phyloP scores from a whole-genome alignment of 2,329 filamentous ascomycete genomes.

The Gaeumannomyces tritici region DNA sequence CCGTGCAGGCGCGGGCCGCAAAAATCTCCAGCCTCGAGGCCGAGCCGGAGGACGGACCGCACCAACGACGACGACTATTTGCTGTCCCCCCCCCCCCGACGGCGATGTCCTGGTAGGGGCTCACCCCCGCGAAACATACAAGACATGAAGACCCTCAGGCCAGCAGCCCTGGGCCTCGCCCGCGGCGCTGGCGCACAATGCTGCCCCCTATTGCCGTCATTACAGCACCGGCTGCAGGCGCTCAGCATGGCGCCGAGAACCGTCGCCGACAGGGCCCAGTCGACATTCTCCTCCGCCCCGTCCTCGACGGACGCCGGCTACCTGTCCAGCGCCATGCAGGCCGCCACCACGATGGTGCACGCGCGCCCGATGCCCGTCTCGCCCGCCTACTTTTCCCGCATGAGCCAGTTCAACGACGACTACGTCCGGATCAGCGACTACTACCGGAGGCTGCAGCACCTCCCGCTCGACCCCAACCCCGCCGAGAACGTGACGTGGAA shows the following conservation, averaged over 20 bases:
- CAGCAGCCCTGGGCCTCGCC: conserved; percentile 5
- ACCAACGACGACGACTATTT: background rate
- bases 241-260: background rate
- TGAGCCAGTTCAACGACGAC: conserved; percentile 78
- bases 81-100: background rate
- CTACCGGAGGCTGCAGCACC: conserved; percentile 58
- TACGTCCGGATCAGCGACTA: conserved; percentile 65
- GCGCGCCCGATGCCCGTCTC: conserved; percentile 75
- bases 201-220: background rate
- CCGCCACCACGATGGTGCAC: conserved; percentile 19
- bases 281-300: background rate
- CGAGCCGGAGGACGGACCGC: background rate
- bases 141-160: conserved; percentile 1
- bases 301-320: background rate
- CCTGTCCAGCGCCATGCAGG: background rate
- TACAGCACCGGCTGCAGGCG: background rate
- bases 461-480: conserved; percentile 61
- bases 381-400: conserved; percentile 89
- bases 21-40: conserved; percentile 2
- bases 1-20: background rate
- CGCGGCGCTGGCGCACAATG: conserved; percentile 18
- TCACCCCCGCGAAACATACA: background rate
- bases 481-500: conserved; percentile 73
- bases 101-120: background rate
- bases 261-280: background rate